phyloP scores from a whole-genome alignment of 2,329 filamentous ascomycete genomes.

The Cordyceps tenuipes region DNA sequence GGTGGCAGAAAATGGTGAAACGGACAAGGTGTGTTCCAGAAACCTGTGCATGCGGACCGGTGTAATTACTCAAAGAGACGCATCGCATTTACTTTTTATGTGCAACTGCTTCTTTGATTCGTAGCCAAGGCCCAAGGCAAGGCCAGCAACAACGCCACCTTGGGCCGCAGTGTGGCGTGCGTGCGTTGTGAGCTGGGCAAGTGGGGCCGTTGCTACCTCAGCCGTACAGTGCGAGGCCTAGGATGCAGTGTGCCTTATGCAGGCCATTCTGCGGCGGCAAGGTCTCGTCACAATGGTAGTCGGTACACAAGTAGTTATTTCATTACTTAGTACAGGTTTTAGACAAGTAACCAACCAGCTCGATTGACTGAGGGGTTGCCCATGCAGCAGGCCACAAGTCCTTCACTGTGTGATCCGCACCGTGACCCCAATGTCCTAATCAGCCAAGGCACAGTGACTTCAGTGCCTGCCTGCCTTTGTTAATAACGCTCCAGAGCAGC shows the following conservation, averaged over 20 bases:
- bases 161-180: slow-evolving; percentile 1
- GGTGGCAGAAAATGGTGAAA: not conserved
- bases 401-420: too few species aligned
- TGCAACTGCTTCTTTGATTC: not conserved
- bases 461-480: not conserved
- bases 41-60: not conserved
- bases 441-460: too few species aligned
- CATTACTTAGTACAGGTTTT: too few species aligned
- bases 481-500: not conserved
- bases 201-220: not conserved
- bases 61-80: not conserved
- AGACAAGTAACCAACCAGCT: too few species aligned
- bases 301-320: too few species aligned
- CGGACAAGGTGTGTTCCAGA: too few species aligned
- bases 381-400: too few species aligned
- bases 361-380: too few species aligned
- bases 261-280: not conserved
- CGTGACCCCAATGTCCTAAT: too few species aligned
- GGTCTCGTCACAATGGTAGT: not conserved
- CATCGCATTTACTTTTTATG: not conserved
- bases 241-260: not conserved
- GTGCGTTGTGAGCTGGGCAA: not conserved
- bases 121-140: not conserved
- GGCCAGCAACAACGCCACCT: not conserved
- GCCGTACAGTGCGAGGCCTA: not conserved